Evolutionary conservation across 1,284 basidiomycete genomes (phyloP), one percentile per base, ranked within the genome.

Genomic region (Leccinum subrobustum): DNA sequence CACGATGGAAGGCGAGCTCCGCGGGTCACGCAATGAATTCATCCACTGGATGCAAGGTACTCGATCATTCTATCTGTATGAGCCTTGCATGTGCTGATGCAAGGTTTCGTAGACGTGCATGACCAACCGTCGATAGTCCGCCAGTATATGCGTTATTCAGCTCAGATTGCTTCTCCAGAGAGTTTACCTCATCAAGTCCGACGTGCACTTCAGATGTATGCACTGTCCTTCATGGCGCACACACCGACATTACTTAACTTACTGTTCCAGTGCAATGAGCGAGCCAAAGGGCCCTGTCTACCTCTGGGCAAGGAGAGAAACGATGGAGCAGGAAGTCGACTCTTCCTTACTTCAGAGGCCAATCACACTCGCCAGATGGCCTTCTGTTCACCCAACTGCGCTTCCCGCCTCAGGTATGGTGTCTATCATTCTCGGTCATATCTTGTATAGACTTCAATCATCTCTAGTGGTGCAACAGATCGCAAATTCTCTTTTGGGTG

Each of bases 211-310:
- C 88, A 90, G 67, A 84, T 87, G 86, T 87, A 67, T 18, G 64
- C 2, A 3, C 12, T 57, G 25, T 52, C 14, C 20, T 56, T 20
- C 6, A 18, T 14, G 42, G 11, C 8, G 35, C 14, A n/a, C 20
- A 56, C 61, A 59, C 16, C 16, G 25, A 5, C 31, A 11, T n/a
- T 18, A 25, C 33, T 61, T 4, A 61, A 42, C 14, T 51, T 50
- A 54, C 55, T 52, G 37, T 35, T 57, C 4, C 47, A 88, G 86
- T 64, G 86, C 88, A 4, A 83, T 73, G 31, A 88, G 85, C 61
- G 81, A 85, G 33, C 88, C 88, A 0, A 83, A 82, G 68, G 88
- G 88, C 0, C 88, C 88, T 0, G 86, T 88, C 0, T 90, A 90
- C 70, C 76, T 90, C 5, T 89, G 86, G 85, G 86, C 81, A n/a